Conservation (phyloP, 2,329 filamentous ascomycete species). For the Huntiella savannae region DNA sequence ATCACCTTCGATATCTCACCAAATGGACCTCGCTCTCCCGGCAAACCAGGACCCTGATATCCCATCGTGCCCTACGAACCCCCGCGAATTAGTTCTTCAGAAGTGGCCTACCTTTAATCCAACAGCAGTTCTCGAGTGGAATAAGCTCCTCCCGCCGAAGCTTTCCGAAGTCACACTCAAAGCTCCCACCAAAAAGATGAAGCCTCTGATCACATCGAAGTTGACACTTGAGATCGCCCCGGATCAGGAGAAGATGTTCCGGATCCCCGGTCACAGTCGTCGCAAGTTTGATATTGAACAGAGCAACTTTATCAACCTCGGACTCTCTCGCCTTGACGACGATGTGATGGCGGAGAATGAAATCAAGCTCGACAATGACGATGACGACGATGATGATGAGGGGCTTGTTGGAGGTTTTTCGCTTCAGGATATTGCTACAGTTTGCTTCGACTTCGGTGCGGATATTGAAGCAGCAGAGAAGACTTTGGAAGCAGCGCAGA, state of each 20-base stretch:
- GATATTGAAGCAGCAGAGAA: slow-evolving; percentile 13
- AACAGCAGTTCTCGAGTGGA: slow-evolving; percentile 57
- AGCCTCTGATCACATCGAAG: slow-evolving; percentile 70
- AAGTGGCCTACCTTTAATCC: slow-evolving; percentile 68
- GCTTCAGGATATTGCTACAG: slow-evolving; percentile 62
- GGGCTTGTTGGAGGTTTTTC: slow-evolving; percentile 57
- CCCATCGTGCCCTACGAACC: slow-evolving; percentile 51
- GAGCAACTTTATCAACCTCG: slow-evolving; percentile 11
- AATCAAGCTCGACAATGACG: slow-evolving; percentile 31
- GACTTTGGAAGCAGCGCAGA: slow-evolving; percentile 3
- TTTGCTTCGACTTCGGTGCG: slow-evolving; percentile 31
- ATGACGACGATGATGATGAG: slow-evolving; percentile 32
- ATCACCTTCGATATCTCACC: slow-evolving; percentile 22
- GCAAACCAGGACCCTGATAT: slow-evolving; percentile 42
- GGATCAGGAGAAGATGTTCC: slow-evolving; percentile 75
- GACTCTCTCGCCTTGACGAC: slow-evolving; percentile 21
- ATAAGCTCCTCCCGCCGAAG: slow-evolving; percentile 65
- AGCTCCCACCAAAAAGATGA: slow-evolving; percentile 58
- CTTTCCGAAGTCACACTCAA: slow-evolving; percentile 63
- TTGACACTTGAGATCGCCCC: slow-evolving; percentile 67
- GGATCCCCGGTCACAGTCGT: slow-evolving; percentile 30
- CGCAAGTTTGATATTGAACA: slow-evolving; percentile 32
- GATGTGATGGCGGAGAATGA: slow-evolving; percentile 18
- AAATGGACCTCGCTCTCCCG: slow-evolving; percentile 25
- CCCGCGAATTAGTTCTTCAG: slow-evolving; percentile 57